Conservation (phyloP, 1,284 basidiomycete species). For the Cryptococcus sp. region DNA sequence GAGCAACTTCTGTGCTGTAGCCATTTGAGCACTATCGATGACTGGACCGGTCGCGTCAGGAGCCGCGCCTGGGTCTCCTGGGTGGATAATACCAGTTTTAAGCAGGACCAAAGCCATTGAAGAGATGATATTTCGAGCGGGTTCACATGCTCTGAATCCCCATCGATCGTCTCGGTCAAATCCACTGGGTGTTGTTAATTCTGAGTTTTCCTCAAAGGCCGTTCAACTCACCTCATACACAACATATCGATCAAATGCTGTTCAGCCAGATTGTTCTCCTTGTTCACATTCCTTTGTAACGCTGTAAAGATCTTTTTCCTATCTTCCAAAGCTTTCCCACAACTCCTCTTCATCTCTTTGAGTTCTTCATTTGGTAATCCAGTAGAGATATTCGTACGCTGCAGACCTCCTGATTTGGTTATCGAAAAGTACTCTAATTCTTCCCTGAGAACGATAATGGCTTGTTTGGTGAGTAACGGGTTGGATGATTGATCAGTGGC, state of each 20-base stretch:
- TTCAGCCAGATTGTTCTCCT: constrained; percentile 98
- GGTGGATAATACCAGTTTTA: constrained; percentile 90
- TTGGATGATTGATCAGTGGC: constrained; percentile 58
- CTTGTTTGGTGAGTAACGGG: constrained; percentile 90
- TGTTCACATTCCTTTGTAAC: constrained; percentile 95
- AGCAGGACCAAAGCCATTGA: constrained; percentile 95
- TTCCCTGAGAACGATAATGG: constrained; percentile 95
- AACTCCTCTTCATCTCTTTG: constrained; percentile 71
- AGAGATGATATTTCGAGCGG: constrained; percentile 91
- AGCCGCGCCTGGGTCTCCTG: constrained; percentile 25
- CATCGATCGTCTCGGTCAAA: constrained; percentile 94
- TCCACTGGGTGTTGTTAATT: constrained; percentile 56
- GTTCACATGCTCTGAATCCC: constrained; percentile 95
- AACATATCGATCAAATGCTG: constrained; percentile 99
- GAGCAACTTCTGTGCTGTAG: constrained; percentile 93
- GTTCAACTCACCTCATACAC: constrained; percentile 85
- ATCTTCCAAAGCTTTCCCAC: constrained; percentile 81
- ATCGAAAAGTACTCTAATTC: constrained; percentile 99
- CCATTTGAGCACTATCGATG: constrained; percentile 87
- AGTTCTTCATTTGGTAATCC: constrained; percentile 73
- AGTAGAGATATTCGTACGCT: constrained; percentile 60
- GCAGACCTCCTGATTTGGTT: constrained; percentile 45
- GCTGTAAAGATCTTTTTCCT: constrained; percentile 95
- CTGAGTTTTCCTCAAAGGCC: neutral
- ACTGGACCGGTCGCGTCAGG: constrained; percentile 20